Percentiles rank a stretch among this genome's conserved stretches.
Evolutionary conservation across 1,139 yeast genomes (phyloP).

Genomic region (Taiozyma onychis): DNA sequence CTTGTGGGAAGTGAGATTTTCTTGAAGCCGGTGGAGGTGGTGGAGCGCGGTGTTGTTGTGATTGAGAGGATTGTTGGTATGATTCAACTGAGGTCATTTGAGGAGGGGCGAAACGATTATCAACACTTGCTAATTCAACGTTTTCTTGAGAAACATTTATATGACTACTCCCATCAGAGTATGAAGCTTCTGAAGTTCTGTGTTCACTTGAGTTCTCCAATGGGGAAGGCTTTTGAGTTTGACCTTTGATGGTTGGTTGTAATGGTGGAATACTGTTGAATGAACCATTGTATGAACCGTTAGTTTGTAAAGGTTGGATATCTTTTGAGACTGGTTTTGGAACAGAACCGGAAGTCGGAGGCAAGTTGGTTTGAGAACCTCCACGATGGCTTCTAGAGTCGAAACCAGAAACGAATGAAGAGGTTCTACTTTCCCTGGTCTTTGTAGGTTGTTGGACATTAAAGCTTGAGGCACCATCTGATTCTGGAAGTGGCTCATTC

Average conservation of each 20-base stretch:
- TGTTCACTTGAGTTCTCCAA: constrained; percentile 1
- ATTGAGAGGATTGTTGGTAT: constrained; percentile 1
- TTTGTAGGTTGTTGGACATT: constrained; percentile 9
- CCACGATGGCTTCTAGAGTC: constrained; percentile 1
- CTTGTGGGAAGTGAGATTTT: constrained; percentile 17
- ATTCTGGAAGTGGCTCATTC: constrained; percentile 17
- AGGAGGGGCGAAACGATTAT: not conserved
- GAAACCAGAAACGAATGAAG: constrained; percentile 16
- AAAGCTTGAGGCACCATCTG: constrained; percentile 20
- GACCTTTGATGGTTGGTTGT: constrained; percentile 21
- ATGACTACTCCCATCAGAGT: constrained; percentile 13
- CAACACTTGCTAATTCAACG: not conserved
- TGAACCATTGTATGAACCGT: constrained; percentile 1
- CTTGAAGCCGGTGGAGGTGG: constrained; percentile 73
- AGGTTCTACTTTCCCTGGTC: constrained; percentile 16
- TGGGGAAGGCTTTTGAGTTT: constrained; percentile 4
- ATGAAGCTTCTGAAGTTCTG: constrained; percentile 4
- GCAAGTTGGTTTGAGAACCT: constrained; percentile 1
- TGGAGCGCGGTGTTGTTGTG: constrained; percentile 20
- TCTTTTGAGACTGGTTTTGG: constrained; percentile 5
- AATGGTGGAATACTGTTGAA: constrained; percentile 14
- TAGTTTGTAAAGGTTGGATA: not conserved
- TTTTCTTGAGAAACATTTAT: constrained; percentile 6
- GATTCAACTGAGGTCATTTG: not conserved
- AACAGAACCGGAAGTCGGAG: constrained; percentile 2